phyloP scores from a whole-genome alignment of 2,329 filamentous ascomycete species.

The Beauveria varroae region DNA sequence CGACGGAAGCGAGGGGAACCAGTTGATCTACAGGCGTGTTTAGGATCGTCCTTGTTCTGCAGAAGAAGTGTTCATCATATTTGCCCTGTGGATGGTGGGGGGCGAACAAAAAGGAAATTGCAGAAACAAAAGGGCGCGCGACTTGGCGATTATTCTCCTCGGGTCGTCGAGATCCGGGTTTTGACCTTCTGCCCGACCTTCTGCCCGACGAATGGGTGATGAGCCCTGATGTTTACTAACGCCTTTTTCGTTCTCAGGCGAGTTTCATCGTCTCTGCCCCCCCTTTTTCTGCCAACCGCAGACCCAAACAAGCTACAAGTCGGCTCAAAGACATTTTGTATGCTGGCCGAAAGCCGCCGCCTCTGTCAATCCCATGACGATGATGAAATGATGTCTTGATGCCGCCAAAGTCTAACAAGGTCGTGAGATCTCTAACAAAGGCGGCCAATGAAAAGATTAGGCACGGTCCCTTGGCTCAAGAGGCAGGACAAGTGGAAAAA shows the following conservation, averaged over 20 bases:
- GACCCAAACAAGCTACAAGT: not conserved
- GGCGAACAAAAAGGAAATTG: not conserved
- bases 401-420: no score
- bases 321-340: not conserved
- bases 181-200: not conserved
- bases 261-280: not conserved
- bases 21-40: not conserved
- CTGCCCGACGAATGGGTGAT: not conserved
- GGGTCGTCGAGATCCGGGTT: not conserved
- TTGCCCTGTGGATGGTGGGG: not conserved
- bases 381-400: no score
- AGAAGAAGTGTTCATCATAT: not conserved
- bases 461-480: no score
- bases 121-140: not conserved
- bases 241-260: not conserved
- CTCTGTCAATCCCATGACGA: no score
- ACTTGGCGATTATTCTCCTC: not conserved
- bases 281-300: not conserved
- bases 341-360: not conserved
- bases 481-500: not conserved
- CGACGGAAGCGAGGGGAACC: not conserved
- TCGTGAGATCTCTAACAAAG: no score
- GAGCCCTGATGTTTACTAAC: not conserved
- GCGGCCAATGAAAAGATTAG: no score
- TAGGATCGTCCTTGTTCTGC: not conserved